These are phyloP conservation scores for Calocera cornea DNA, from an alignment of 768 basidiomycete genomes.

Conservation along the genomic window DNA sequence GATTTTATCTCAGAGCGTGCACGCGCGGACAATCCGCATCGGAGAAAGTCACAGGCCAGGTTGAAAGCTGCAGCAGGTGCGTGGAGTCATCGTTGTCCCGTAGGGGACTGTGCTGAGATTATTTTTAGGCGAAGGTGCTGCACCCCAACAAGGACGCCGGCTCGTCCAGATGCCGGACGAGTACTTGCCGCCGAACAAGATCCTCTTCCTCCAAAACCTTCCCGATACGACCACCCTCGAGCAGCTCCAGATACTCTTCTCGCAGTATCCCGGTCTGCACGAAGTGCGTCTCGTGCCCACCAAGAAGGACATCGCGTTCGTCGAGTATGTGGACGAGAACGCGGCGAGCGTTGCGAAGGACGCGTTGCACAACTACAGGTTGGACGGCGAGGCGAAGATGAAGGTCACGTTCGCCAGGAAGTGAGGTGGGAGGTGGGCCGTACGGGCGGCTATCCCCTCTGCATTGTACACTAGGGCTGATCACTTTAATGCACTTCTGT, in stretches of 20 bases:
- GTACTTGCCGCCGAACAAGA: conserved; percentile 97
- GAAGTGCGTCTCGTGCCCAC: conserved; percentile 98
- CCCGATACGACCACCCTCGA: conserved; percentile 89
- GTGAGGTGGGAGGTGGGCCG: conserved; percentile 5
- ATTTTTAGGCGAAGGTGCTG: conserved; percentile 35
- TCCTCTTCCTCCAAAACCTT: conserved; percentile 93
- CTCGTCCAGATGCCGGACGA: conserved; percentile 98
- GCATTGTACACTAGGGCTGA: not conserved
- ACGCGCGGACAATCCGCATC: conserved; percentile 79
- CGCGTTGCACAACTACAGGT: conserved; percentile 91
- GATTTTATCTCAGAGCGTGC: conserved; percentile 42
- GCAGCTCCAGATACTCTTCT: conserved; percentile 78
- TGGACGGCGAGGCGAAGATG: conserved; percentile 97
- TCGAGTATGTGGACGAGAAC: conserved; percentile 89
- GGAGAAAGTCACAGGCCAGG: conserved; percentile 72
- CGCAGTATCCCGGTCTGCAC: conserved; percentile 84
- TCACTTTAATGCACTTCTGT: not conserved
- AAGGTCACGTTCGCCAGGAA: conserved; percentile 44
- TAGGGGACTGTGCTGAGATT: conserved; percentile 9
- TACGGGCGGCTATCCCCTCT: not conserved
- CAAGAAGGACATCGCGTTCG: conserved; percentile 95
- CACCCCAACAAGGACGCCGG: conserved; percentile 55
- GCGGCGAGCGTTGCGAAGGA: conserved; percentile 87
- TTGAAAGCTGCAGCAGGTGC: conserved; percentile 67
- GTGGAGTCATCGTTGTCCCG: conserved; percentile 14